These are phyloP conservation scores for Termitomyces sp. DNA, from an alignment of 768 basidiomycete genomes.

Conservation along the genomic window DNA sequence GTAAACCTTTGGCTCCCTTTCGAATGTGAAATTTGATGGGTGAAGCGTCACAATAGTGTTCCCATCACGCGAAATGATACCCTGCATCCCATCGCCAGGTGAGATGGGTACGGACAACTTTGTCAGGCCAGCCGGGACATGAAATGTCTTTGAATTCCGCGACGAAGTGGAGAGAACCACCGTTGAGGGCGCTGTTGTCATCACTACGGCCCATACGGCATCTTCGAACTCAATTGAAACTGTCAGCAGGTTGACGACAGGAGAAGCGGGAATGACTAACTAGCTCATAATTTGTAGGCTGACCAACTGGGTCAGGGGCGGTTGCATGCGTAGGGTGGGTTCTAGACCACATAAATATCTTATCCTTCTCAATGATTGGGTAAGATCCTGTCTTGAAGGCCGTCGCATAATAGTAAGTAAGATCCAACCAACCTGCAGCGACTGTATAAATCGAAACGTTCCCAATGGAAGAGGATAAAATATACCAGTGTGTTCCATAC, in stretches of 20 bases:
- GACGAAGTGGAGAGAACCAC: slow-evolving; percentile 51
- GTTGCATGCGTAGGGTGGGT: slow-evolving; percentile 53
- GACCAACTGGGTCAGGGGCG: slow-evolving; percentile 50
- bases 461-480: slow-evolving; percentile 5
- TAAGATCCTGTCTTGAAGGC: slow-evolving; percentile 69
- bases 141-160: slow-evolving; percentile 37
- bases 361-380: slow-evolving; percentile 54
- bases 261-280: slow-evolving; percentile 32
- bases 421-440: slow-evolving; percentile 51
- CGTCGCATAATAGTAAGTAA: slow-evolving; percentile 61
- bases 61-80: slow-evolving; percentile 45
- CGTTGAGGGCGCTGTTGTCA: slow-evolving; percentile 49
- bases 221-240: slow-evolving; percentile 45
- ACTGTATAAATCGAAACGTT: slow-evolving; percentile 3
- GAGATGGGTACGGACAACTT: slow-evolving; percentile 57
- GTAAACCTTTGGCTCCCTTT: slow-evolving; percentile 48
- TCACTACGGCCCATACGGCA: slow-evolving; percentile 63
- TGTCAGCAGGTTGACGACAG: not conserved
- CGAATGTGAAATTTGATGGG: slow-evolving; percentile 49
- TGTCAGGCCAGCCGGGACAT: slow-evolving; percentile 51
- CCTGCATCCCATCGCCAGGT: slow-evolving; percentile 46
- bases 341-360: slow-evolving; percentile 67
- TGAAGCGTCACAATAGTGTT: slow-evolving; percentile 40
- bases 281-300: slow-evolving; percentile 52
- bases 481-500: slow-evolving; percentile 49